Conservation (phyloP, 495 filamentous ascomycete genomes). For the Pseudoneurospora amorphoporcata region DNA sequence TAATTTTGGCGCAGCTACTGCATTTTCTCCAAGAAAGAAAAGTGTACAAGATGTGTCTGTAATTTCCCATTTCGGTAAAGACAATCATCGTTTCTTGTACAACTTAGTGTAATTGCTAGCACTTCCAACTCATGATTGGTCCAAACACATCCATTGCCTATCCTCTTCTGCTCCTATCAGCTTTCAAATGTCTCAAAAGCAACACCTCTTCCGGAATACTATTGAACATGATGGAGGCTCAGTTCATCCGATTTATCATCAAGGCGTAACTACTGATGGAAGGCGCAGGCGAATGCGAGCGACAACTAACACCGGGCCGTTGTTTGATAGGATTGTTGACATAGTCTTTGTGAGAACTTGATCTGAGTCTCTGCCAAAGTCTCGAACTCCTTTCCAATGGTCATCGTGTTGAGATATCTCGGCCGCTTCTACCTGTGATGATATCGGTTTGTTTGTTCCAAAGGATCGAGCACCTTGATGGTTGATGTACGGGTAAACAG, state of each 20-base stretch:
- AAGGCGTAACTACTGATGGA: too few species aligned
- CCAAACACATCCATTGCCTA: neutral
- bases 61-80: fast-evolving
- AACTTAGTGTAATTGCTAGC: neutral
- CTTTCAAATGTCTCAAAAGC: neutral
- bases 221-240: neutral
- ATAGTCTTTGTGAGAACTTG: neutral
- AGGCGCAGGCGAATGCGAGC: neutral
- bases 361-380: neutral
- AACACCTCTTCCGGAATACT: neutral
- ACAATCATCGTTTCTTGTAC: neutral
- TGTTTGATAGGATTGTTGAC: neutral
- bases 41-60: fast-evolving
- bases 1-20: too few species aligned
- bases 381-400: neutral
- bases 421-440: neutral
- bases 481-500: neutral
- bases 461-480: neutral
- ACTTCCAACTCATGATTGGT: neutral
- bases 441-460: neutral
- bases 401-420: neutral
- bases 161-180: neutral
- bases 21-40: neutral
- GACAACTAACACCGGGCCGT: neutral
- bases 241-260: neutral